Conservation (phyloP, 1,284 basidiomycete genomes). For the Ceratobasidium sp. region DNA sequence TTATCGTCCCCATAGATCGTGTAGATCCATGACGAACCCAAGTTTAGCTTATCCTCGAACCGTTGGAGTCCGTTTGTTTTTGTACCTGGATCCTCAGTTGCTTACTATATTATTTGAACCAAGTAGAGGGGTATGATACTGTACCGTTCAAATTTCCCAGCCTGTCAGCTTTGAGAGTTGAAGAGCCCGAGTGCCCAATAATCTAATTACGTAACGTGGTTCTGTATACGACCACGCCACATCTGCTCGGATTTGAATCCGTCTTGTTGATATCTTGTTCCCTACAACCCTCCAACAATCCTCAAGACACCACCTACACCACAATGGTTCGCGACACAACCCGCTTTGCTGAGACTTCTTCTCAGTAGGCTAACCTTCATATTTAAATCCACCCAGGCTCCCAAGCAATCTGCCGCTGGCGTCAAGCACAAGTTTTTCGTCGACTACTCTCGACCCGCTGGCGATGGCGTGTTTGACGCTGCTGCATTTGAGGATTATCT, state of each 20-base stretch:
- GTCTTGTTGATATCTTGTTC: background rate
- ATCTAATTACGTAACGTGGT: background rate
- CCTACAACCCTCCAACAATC: background rate
- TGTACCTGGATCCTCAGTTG: too few species aligned
- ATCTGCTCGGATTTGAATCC: background rate
- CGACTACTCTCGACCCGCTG: constrained; percentile 93
- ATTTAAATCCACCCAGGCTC: constrained; percentile 48
- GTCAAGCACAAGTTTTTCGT: constrained; percentile 91
- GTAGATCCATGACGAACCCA: too few species aligned
- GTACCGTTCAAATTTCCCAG: too few species aligned
- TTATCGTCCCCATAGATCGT: too few species aligned
- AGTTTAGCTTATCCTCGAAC: too few species aligned
- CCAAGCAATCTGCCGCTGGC: constrained; percentile 52
- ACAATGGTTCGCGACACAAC: constrained; percentile 39
- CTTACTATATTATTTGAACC: too few species aligned
- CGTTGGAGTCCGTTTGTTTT: too few species aligned
- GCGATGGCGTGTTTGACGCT: constrained; percentile 90
- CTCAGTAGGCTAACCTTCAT: constrained; percentile 84
- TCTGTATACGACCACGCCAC: background rate
- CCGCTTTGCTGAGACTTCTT: constrained; percentile 89
- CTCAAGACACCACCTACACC: constrained; percentile 32
- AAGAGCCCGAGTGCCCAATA: too few species aligned
- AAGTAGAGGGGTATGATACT: too few species aligned
- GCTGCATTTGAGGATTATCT: constrained; percentile 93
- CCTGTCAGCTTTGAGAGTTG: too few species aligned